Conservation (phyloP, 306 rosid species). For the Glycine soja region DNA sequence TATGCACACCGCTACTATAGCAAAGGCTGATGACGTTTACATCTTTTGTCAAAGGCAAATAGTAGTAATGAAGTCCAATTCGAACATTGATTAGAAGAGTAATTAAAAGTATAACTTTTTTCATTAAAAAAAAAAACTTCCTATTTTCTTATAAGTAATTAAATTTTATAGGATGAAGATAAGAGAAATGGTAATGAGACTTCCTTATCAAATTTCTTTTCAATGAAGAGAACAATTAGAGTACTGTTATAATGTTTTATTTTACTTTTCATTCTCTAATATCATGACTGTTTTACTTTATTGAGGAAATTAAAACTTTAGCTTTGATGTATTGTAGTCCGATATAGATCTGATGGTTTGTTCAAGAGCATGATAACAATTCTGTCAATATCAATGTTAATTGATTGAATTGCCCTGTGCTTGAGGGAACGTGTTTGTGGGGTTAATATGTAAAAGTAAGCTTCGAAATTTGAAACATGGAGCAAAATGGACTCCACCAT, state of each 20-base stretch:
- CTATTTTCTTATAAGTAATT: background rate
- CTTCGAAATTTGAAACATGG: conserved; percentile 44
- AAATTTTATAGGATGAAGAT: background rate
- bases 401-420: conserved; percentile 35
- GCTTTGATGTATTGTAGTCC: background rate
- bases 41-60: background rate
- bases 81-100: background rate
- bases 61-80: background rate
- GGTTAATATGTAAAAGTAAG: conserved; percentile 37
- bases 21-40: no score
- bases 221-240: background rate
- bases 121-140: no score
- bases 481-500: conserved; percentile 31
- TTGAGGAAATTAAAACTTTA: no score
- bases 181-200: no score
- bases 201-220: background rate
- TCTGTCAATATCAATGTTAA: conserved; percentile 17
- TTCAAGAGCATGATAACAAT: conserved; percentile 19
- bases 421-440: conserved; percentile 35
- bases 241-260: no score
- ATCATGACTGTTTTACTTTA: background rate
- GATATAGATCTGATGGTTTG: conserved; percentile 33
- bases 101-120: background rate
- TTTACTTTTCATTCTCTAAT: no score
- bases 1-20: no score